These are phyloP conservation scores for Evernia prunastri DNA, from an alignment of 495 filamentous ascomycete species.

Conservation along the genomic window DNA sequence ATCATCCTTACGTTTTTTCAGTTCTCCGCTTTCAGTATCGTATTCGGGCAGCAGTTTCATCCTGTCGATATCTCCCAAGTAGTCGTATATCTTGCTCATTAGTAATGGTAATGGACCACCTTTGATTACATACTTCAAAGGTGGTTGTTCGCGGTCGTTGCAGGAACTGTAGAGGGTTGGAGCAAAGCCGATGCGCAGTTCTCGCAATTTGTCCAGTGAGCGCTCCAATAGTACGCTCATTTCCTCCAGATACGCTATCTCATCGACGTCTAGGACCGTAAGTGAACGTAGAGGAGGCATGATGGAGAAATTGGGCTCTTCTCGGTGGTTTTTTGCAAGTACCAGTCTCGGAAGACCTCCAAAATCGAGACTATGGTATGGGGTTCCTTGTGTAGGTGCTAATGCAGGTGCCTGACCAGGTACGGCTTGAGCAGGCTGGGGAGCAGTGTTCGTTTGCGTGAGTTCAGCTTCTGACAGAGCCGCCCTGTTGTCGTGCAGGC, in stretches of 20 bases:
- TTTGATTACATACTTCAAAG: not conserved
- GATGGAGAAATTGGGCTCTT: slow-evolving; percentile 81
- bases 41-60: not conserved
- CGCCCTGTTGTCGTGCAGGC: slow-evolving; percentile 74
- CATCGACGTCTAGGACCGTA: slow-evolving; percentile 83
- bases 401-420: slow-evolving; percentile 9
- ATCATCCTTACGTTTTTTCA: not conserved
- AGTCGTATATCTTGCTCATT: slow-evolving; percentile 18
- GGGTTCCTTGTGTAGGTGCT: slow-evolving; percentile 13
- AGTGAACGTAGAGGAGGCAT: slow-evolving; percentile 75
- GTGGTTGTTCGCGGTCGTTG: slow-evolving; percentile 1
- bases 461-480: slow-evolving; percentile 20
- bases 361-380: slow-evolving; percentile 13
- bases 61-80: not conserved
- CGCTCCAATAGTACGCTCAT: slow-evolving; percentile 74
- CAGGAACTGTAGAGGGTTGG: slow-evolving; percentile 40
- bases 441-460: slow-evolving; percentile 19
- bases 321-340: slow-evolving; percentile 50
- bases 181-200: slow-evolving; percentile 76
- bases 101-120: slow-evolving; percentile 16
- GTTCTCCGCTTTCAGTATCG: not conserved
- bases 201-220: slow-evolving; percentile 59
- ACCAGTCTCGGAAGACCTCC: slow-evolving; percentile 21
- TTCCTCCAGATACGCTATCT: slow-evolving; percentile 81
- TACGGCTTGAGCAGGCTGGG: slow-evolving; percentile 25